Evolutionary conservation across 306 rosid genomes (phyloP).

Genomic region (Prinsepia uniflora): DNA sequence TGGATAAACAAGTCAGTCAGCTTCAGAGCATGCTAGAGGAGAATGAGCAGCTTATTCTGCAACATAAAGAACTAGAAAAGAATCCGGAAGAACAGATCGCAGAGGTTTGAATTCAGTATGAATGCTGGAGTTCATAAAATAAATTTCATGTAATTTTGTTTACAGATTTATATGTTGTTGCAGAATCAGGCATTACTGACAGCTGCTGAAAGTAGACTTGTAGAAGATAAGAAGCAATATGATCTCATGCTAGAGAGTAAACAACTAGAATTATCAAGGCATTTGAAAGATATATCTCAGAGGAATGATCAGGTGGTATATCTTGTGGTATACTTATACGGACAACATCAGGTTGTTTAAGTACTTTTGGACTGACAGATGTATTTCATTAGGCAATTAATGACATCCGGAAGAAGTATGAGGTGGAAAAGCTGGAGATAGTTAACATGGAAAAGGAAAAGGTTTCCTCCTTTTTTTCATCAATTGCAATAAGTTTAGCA

Average conservation of each 20-base stretch:
- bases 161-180: slow-evolving; percentile 29
- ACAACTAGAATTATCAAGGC: slow-evolving; percentile 73
- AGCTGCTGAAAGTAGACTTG: slow-evolving; percentile 63
- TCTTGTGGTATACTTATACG: slow-evolving; percentile 23
- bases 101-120: slow-evolving; percentile 55
- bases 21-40: slow-evolving; percentile 48
- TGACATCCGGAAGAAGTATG: slow-evolving; percentile 82
- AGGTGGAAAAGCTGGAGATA: slow-evolving; percentile 78
- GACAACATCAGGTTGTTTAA: slow-evolving; percentile 15
- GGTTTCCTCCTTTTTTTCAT: slow-evolving; percentile 47
- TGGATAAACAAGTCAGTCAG: slow-evolving; percentile 54
- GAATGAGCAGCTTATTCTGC: slow-evolving; percentile 58
- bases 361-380: slow-evolving; percentile 33
- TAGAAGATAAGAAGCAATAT: slow-evolving; percentile 70
- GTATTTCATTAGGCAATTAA: slow-evolving; percentile 66
- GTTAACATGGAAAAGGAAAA: slow-evolving; percentile 72
- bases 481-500: slow-evolving; percentile 20
- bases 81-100: slow-evolving; percentile 59
- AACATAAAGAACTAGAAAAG: slow-evolving; percentile 57
- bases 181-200: slow-evolving; percentile 56
- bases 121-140: slow-evolving; percentile 10
- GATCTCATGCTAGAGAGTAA: slow-evolving; percentile 76
- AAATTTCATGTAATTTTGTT: slow-evolving; percentile 20
- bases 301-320: slow-evolving; percentile 84
- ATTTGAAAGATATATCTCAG: slow-evolving; percentile 87